Conservation (phyloP, 1,139 yeast species). For the Blastobotrys proliferans region DNA sequence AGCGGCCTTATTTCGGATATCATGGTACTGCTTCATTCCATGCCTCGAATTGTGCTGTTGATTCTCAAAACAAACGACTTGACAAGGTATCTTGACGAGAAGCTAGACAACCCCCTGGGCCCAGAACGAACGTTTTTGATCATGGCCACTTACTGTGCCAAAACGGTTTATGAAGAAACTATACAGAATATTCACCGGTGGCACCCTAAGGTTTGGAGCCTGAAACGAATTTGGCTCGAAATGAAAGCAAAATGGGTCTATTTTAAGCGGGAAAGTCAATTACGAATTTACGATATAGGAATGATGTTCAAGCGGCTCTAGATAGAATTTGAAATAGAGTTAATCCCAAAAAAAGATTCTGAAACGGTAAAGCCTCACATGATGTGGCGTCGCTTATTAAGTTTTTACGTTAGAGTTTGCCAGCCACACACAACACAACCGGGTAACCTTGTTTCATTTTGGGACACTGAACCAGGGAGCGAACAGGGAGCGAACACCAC, state of each 20-base stretch:
- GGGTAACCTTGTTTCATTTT: too few relatives aligned
- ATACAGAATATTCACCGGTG: conserved; percentile 39
- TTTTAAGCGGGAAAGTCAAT: conserved; percentile 49
- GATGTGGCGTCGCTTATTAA: neutral
- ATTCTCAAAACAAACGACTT: conserved; percentile 92
- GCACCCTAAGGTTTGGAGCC: conserved; percentile 35
- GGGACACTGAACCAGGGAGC: too few relatives aligned
- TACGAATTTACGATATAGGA: conserved; percentile 52
- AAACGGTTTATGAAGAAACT: conserved; percentile 67
- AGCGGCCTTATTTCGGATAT: conserved; percentile 67
- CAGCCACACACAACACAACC: too few relatives aligned
- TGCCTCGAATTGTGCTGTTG: conserved; percentile 82
- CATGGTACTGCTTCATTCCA: conserved; percentile 71
- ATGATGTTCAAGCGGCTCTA: conserved; percentile 34
- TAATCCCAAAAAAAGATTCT: too few relatives aligned
- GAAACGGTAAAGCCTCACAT: too few relatives aligned
- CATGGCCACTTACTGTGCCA: conserved; percentile 86
- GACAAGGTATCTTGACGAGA: conserved; percentile 83
- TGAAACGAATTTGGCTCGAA: conserved; percentile 22
- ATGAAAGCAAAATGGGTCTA: conserved; percentile 45
- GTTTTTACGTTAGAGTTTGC: neutral
- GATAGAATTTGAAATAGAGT: too few relatives aligned
- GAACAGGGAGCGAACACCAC: too few relatives aligned
- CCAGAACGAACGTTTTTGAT: conserved; percentile 84
- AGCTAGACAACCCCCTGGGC: conserved; percentile 76